Conservation (phyloP, 306 rosid genomes). For the Quercus mongolica region DNA sequence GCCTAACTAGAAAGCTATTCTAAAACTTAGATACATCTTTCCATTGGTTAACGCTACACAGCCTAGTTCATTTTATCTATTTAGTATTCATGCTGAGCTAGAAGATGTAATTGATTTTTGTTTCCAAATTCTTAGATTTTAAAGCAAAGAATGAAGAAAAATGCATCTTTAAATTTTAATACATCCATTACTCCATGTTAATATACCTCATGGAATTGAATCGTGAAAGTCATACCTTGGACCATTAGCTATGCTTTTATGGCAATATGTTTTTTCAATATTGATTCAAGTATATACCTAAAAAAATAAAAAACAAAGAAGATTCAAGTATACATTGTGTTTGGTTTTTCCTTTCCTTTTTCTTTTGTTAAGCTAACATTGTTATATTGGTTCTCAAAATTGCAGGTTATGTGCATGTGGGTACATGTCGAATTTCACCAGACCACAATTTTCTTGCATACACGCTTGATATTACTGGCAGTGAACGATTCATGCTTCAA, state of each 20-base stretch:
- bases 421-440: constrained; percentile 84
- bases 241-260: background rate
- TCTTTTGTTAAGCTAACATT: constrained; percentile 5
- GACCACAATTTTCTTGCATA: constrained; percentile 82
- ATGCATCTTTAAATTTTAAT: background rate
- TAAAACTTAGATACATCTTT: background rate
- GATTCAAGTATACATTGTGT: background rate
- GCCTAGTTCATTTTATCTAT: no score
- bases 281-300: background rate
- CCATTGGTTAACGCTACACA: no score
- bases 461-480: constrained; percentile 72
- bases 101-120: background rate
- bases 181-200: background rate
- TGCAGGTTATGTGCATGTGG: constrained; percentile 93
- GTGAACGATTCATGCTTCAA: constrained; percentile 72
- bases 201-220: background rate
- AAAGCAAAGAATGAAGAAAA: background rate
- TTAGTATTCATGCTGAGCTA: background rate
- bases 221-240: background rate
- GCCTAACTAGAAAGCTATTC: background rate
- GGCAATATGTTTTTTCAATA: background rate
- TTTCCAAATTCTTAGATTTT: background rate
- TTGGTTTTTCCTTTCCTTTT: background rate
- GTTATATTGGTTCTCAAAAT: background rate
- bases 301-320: no score